Conservation (phyloP, 495 filamentous ascomycete genomes). For the Neurospora sp. region DNA sequence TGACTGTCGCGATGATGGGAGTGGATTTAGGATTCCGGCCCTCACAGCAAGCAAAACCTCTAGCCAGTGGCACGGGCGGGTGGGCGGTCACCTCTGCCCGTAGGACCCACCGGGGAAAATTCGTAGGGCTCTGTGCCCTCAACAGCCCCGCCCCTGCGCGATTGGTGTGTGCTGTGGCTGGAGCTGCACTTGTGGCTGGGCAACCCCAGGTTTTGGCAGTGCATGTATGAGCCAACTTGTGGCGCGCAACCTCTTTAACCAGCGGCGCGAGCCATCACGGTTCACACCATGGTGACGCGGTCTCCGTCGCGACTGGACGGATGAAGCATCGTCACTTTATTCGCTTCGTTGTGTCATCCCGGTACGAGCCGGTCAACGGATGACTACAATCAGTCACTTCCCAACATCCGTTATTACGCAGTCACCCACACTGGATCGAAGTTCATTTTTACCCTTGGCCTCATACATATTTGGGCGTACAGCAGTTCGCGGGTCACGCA, state of each 20-base stretch:
- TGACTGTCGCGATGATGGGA: slow-evolving; percentile 22
- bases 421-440: not conserved
- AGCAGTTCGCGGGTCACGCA: not conserved
- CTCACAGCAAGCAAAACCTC: slow-evolving; percentile 8
- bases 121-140: slow-evolving; percentile 30
- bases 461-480: not conserved
- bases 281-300: not conserved
- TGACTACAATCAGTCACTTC: not conserved
- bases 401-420: not conserved
- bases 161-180: slow-evolving; percentile 11
- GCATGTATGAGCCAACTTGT: not conserved
- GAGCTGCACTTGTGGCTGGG: not conserved
- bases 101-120: slow-evolving; percentile 22
- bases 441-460: not conserved
- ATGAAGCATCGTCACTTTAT: not conserved
- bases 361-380: not conserved
- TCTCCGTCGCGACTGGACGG: not conserved
- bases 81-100: slow-evolving; percentile 8
- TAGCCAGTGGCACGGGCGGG: slow-evolving; percentile 6
- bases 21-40: slow-evolving; percentile 19
- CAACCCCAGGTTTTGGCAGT: not conserved
- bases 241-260: not conserved
- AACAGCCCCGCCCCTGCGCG: slow-evolving; percentile 6
- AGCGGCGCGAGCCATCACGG: not conserved
- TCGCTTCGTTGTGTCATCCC: not conserved